Evolutionary conservation across 106 monocot species (phyloP), one percentile per base, ranked within the genome.

Genomic region (Dendrobium officinale): DNA sequence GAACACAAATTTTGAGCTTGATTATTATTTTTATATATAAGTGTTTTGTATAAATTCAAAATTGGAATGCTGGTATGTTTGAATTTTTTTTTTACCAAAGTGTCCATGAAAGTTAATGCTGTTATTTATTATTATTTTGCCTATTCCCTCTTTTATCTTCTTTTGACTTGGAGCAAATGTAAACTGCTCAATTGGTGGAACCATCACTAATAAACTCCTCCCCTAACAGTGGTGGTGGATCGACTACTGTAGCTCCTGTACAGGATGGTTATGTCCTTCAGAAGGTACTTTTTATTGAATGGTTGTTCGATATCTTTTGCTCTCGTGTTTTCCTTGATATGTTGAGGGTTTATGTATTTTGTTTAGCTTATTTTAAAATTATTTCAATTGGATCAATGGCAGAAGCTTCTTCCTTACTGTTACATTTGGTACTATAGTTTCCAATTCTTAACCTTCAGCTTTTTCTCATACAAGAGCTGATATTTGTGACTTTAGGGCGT

Each of bases 211-310:
- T 74, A 44, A 44, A 74, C 9, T 31, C n/a, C 17, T 58, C 78
- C 74, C 72, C 42, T 84, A 45, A 20, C 78, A 94, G 97, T 81
- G 97, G 97, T 33, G 97, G 97, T 84, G 94, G 94, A 83, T 94
- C 94, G 49, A 94, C 92, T 31, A 92, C 92, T 54, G 88, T 97
- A 77, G 92, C 97, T 79, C 94, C 97, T 67, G 97, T 97, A 18
- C 97, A 97, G 75, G 97, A 97, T 87, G 97, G 97, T n/a, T 97
- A 89, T 83, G 97, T 97, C 13, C 89, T 97, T 77, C 97, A 97
- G 70, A 97, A 94, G 97, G 97, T 97, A 90, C 83, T 54, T 67
- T 22, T 22, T 55, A 16, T 26, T 77, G 29, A 33, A n/a, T 70
- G 37, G 33, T 70, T 70, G 24, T 66, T 9, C 6, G 26, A 26